Conservation (phyloP, 2,329 filamentous ascomycete genomes). For the Grosmannia serpens region DNA sequence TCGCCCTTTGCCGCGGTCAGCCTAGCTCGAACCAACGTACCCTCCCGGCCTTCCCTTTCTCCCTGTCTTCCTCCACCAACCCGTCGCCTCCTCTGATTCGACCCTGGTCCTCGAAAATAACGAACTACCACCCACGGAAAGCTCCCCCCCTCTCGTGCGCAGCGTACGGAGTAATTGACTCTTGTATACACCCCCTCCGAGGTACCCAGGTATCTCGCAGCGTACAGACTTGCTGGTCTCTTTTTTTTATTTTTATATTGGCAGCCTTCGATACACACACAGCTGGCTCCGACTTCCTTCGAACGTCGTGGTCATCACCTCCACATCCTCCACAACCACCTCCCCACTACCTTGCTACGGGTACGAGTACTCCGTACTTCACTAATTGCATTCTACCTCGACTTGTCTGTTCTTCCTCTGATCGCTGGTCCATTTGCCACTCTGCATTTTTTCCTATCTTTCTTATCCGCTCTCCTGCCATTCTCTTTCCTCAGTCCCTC, state of each 20-base stretch:
- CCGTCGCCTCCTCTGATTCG: background rate
- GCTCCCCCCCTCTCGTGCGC: background rate
- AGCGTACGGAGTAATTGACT: background rate
- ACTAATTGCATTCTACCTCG: constrained; percentile 1
- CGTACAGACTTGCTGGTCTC: background rate
- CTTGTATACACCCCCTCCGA: background rate
- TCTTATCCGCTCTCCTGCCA: background rate
- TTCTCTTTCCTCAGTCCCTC: background rate
- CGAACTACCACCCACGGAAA: background rate
- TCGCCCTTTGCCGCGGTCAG: constrained; percentile 1
- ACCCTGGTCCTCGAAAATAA: background rate
- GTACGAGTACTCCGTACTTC: constrained; percentile 1
- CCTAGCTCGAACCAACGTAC: background rate
- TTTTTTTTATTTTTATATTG: background rate
- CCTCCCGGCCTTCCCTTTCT: background rate
- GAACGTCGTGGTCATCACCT: background rate
- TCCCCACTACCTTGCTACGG: background rate
- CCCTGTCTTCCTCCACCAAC: background rate
- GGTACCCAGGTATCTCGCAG: background rate
- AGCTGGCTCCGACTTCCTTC: background rate
- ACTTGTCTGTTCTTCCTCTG: background rate
- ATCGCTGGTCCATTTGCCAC: background rate
- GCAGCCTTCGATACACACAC: constrained; percentile 1
- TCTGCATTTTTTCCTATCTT: background rate
- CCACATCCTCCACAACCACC: constrained; percentile 1